phyloP scores from a whole-genome alignment of 257 asterid genomes.

The Nicotiana knightiana region DNA sequence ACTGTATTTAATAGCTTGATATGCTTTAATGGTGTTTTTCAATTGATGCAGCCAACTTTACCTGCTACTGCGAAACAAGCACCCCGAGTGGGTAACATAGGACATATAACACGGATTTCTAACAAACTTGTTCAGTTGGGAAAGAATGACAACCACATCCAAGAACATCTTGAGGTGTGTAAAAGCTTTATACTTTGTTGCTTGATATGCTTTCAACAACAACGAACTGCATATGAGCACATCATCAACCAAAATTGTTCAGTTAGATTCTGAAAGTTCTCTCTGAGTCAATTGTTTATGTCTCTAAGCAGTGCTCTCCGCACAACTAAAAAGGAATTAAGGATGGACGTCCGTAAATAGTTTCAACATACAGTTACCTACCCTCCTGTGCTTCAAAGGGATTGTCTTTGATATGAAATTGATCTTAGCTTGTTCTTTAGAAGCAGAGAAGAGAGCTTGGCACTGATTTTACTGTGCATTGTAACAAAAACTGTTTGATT shows the following conservation, averaged over 20 bases:
- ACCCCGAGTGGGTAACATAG: constrained; percentile 78
- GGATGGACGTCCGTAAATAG: background rate
- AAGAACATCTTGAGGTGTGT: constrained; percentile 66
- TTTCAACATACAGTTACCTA: background rate
- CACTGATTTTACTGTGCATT: background rate
- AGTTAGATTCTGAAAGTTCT: background rate
- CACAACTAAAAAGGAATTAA: background rate
- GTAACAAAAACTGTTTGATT: background rate
- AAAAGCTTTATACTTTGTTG: background rate
- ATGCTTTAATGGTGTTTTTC: background rate
- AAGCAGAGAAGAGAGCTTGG: background rate
- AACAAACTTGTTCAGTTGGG: constrained; percentile 73
- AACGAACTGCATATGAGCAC: background rate
- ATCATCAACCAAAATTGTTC: background rate
- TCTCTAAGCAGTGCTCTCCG: background rate
- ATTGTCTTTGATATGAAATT: background rate
- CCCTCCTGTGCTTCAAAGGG: background rate
- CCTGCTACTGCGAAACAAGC: constrained; percentile 51
- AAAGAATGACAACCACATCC: constrained; percentile 42
- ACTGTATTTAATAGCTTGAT: background rate
- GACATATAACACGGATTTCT: constrained; percentile 78
- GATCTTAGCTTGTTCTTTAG: background rate
- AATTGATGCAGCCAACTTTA: constrained; percentile 64
- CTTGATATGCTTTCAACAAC: background rate
- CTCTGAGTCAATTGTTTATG: background rate